Percentiles rank a stretch among this genome's conserved stretches.
Evolutionary conservation across 169 alveolate species (phyloP).

Genomic region (Cryptosporidium andersoni): DNA sequence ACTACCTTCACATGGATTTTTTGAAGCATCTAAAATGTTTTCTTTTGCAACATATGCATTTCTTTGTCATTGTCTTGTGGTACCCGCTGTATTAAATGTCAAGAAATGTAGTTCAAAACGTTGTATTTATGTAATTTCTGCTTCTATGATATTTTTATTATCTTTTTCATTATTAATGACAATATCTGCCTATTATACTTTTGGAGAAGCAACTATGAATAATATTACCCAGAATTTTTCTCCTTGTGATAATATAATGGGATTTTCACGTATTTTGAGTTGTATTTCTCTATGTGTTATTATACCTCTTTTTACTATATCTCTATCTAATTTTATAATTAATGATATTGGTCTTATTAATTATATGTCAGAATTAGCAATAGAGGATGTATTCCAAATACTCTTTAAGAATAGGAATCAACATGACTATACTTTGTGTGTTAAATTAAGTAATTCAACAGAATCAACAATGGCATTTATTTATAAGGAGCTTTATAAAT

Average conservation of each 20-base stretch:
- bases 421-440: not conserved
- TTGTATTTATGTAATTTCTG: constrained; percentile 55
- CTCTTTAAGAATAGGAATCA: constrained; percentile 9
- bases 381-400: constrained; percentile 45
- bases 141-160: constrained; percentile 37
- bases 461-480: not conserved
- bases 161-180: constrained; percentile 46
- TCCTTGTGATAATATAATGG: constrained; percentile 59
- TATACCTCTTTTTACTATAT: constrained; percentile 51
- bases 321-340: constrained; percentile 44
- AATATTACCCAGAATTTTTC: constrained; percentile 62
- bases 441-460: constrained; percentile 1
- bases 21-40: constrained; percentile 60
- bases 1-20: constrained; percentile 40
- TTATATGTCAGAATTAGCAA: constrained; percentile 65
- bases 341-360: constrained; percentile 64
- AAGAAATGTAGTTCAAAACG: constrained; percentile 39
- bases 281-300: constrained; percentile 59
- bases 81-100: constrained; percentile 66
- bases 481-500: not conserved
- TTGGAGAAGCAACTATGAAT: constrained; percentile 51
- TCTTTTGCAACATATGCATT: constrained; percentile 66
- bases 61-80: constrained; percentile 63
- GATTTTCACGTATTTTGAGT: constrained; percentile 62
- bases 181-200: constrained; percentile 40